Conservation (phyloP, 768 basidiomycete genomes). For the Plicaturopsis crispa region DNA sequence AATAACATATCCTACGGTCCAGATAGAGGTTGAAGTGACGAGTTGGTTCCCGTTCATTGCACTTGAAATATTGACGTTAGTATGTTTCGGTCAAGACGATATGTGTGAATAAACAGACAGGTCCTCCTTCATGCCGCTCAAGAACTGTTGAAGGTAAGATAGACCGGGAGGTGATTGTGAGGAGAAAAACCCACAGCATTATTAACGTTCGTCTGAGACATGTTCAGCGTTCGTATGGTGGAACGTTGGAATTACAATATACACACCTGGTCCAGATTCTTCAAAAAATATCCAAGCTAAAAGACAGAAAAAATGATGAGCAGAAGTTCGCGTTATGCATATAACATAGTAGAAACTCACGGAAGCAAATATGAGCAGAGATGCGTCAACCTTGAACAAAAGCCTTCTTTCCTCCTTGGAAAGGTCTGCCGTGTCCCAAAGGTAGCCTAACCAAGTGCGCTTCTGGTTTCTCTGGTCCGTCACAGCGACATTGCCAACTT, state of each 20-base stretch:
- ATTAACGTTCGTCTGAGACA: too few relatives aligned
- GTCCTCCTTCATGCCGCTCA: slow-evolving; percentile 13
- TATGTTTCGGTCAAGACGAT: too few relatives aligned
- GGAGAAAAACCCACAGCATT: too few relatives aligned
- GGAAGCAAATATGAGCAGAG: slow-evolving; percentile 12
- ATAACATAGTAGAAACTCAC: slow-evolving; percentile 5
- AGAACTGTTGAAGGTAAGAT: slow-evolving; percentile 8
- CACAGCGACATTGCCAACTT: too few relatives aligned
- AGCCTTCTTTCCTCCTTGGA: slow-evolving; percentile 9
- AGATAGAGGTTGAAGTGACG: slow-evolving; percentile 11
- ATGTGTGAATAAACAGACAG: too few relatives aligned
- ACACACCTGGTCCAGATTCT: slow-evolving; percentile 14
- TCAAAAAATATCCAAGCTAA: slow-evolving; percentile 13
- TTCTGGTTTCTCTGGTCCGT: too few relatives aligned
- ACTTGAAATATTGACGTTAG: slow-evolving; percentile 3
- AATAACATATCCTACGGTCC: slow-evolving; percentile 9
- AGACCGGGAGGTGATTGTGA: too few relatives aligned
- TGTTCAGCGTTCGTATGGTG: too few relatives aligned
- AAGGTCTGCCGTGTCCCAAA: slow-evolving; percentile 14
- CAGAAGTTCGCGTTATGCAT: neutral
- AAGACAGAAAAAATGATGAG: neutral
- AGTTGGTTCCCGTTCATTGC: slow-evolving; percentile 11
- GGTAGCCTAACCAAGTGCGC: too few relatives aligned
- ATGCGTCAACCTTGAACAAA: slow-evolving; percentile 13
- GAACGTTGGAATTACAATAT: neutral